These are phyloP conservation scores for Plasmodium knowlesi DNA, from an alignment of 169 alveolate species.

Conservation along the genomic window DNA sequence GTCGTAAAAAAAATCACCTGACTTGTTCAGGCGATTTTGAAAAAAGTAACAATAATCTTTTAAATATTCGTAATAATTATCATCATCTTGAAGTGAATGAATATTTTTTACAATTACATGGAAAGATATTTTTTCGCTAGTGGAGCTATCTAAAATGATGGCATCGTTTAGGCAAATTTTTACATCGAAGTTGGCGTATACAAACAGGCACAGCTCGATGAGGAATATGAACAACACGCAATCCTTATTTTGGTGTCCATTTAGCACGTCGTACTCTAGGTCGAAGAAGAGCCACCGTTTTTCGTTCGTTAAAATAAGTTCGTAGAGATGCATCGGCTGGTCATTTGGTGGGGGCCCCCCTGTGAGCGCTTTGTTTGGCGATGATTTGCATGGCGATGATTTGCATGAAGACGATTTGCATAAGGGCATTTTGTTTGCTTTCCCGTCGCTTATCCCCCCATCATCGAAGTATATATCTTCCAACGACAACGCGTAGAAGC, in stretches of 20 bases:
- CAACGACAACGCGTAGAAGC: slow-evolving; percentile 52
- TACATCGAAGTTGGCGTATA: slow-evolving; percentile 23
- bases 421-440: not conserved
- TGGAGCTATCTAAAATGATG: slow-evolving; percentile 69
- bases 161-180: slow-evolving; percentile 63
- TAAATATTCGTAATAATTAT: slow-evolving; percentile 69
- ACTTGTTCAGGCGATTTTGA: not conserved
- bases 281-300: slow-evolving; percentile 73
- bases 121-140: slow-evolving; percentile 63
- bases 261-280: slow-evolving; percentile 50
- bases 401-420: not conserved
- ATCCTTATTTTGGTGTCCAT: slow-evolving; percentile 31
- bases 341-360: not conserved
- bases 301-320: slow-evolving; percentile 52
- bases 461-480: slow-evolving; percentile 25
- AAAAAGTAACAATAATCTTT: slow-evolving; percentile 62
- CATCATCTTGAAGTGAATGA: slow-evolving; percentile 12
- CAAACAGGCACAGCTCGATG: slow-evolving; percentile 55
- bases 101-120: slow-evolving; percentile 73
- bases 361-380: not conserved
- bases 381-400: not conserved
- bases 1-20: slow-evolving; percentile 35
- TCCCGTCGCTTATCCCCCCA: not conserved
- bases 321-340: slow-evolving; percentile 54
- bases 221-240: slow-evolving; percentile 47